Base-by-base conservation (phyloP, 2,329 filamentous ascomycete genomes). In the Colletotrichum somersetense region DNA sequence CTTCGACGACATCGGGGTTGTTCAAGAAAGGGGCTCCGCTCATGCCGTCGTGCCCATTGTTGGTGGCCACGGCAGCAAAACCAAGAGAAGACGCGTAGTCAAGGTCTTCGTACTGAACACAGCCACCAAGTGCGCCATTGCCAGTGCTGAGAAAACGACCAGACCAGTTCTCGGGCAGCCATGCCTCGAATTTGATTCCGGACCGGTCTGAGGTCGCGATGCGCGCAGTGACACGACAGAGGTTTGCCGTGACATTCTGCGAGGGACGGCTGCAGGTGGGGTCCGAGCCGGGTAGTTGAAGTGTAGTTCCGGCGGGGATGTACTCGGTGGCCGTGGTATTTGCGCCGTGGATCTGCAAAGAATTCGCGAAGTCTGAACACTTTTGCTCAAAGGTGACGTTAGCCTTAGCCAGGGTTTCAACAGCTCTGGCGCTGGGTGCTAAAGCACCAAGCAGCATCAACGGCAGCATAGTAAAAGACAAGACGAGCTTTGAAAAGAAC, bases 21-120 rank as follows among this genome's bases (percentile, higher is more conserved):
- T 81, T 66, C 59, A 83, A 77, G 44, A 81, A 80, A 0, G 75
- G 58, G 8, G 62, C 50, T 8, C 76, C 80, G 7, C 76, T 75
- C 2, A 75, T 61, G 33, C 84, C 85, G 72, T 86, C 84, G 53
- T 87, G 85, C 3, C 85, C 85, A n/a, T 85, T 85, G 67, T 87
- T 87, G 2, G 85, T 83, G 1, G 83, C 85, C 46, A 87, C 81
- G 0, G 80, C 79, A 1, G 84, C 81, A 64, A 87, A 87, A 0
- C 84, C 84, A 26, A 84, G 77, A 0, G 78, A 74, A 8, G 80
- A 76, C 0, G 82, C 80, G 64, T 86, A 86, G 1, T 78, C 83
- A 38, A 82, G 77, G 71, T 82, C 84, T 72, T 82, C 78, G 73
- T 86, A 83, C 75, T 83, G 81, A 33, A 83, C 80, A 72, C 86